Evolutionary conservation across 805 yeast species (phyloP).

Genomic region (Teunomyces funiuensis): DNA sequence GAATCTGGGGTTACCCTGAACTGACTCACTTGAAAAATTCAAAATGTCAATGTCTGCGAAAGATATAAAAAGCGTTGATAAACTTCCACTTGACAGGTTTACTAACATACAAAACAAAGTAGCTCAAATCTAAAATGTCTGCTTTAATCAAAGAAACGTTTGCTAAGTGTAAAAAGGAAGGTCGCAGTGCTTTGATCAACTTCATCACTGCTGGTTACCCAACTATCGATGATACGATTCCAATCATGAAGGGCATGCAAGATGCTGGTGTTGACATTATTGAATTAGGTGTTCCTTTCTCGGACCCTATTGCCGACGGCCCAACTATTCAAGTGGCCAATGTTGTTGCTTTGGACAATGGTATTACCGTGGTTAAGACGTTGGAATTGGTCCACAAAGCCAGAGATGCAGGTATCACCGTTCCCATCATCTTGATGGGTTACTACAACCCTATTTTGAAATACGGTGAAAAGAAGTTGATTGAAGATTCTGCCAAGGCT

Average conservation of each 20-base stretch:
- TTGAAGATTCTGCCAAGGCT: conserved; percentile 73
- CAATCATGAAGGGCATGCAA: conserved; percentile 83
- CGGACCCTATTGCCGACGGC: conserved; percentile 99
- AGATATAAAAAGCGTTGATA: background rate
- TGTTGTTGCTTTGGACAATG: conserved; percentile 77
- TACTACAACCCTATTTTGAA: conserved; percentile 91
- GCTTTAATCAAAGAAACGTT: conserved; percentile 58
- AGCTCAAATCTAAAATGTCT: conserved; percentile 39
- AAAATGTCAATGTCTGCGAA: background rate
- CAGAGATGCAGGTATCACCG: conserved; percentile 76
- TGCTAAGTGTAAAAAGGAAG: conserved; percentile 57
- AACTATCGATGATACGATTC: conserved; percentile 80
- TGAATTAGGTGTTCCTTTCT: conserved; percentile 93
- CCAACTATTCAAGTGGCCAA: conserved; percentile 93
- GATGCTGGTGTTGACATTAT: conserved; percentile 94
- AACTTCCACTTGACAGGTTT: background rate
- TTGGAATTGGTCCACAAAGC: conserved; percentile 74
- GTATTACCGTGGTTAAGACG: conserved; percentile 68
- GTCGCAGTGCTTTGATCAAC: conserved; percentile 85
- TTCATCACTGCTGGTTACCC: conserved; percentile 96
- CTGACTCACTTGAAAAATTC: conserved; percentile 23
- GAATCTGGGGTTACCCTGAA: conserved; percentile 26
- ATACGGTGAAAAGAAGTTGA: conserved; percentile 85
- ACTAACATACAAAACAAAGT: background rate
- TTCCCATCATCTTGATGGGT: conserved; percentile 95